Evolutionary conservation across 2,329 filamentous ascomycete species (phyloP).

Genomic region (Hypomyces perniciosus): DNA sequence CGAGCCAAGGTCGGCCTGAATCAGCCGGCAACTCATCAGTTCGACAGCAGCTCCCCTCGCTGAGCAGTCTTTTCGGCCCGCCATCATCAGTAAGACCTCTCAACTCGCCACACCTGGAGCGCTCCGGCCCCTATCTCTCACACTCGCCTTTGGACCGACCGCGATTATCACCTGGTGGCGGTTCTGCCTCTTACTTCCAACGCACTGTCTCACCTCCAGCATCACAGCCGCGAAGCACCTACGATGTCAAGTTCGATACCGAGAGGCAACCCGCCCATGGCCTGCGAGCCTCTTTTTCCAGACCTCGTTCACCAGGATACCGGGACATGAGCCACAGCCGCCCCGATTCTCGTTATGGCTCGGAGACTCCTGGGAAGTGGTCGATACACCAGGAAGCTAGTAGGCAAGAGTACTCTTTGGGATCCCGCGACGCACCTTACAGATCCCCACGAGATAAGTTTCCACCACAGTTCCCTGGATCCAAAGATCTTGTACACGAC

Average conservation of each 20-base stretch:
- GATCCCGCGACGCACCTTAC: conserved; percentile 33
- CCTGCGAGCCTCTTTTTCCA: conserved; percentile 31
- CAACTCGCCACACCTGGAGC: conserved; percentile 42
- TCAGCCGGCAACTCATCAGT: conserved; percentile 22
- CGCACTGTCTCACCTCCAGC: conserved; percentile 29
- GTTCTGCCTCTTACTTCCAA: conserved; percentile 43
- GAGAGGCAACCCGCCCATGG: conserved; percentile 31
- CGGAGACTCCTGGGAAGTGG: conserved; percentile 33
- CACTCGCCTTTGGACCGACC: conserved; percentile 44
- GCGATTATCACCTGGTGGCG: conserved; percentile 30
- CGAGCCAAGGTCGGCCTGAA: conserved; percentile 32
- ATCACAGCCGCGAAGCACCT: conserved; percentile 40
- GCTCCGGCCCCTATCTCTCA: conserved; percentile 35
- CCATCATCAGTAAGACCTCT: conserved; percentile 37
- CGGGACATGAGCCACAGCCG: conserved; percentile 31
- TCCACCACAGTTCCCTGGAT: conserved; percentile 31
- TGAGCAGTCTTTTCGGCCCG: conserved; percentile 53
- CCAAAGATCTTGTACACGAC: conserved; percentile 26
- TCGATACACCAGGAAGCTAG: conserved; percentile 33
- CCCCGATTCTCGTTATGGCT: conserved; percentile 31
- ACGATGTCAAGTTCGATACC: conserved; percentile 40
- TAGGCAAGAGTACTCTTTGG: conserved; percentile 41
- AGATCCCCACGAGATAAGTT: conserved; percentile 30
- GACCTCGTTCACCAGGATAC: conserved; percentile 40
- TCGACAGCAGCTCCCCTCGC: conserved; percentile 47